A percentile compares a stretch with the other conserved stretches of the same genome.
phyloP scores from a whole-genome alignment of 2,329 filamentous ascomycete species.

The Ciborinia camelliae region DNA sequence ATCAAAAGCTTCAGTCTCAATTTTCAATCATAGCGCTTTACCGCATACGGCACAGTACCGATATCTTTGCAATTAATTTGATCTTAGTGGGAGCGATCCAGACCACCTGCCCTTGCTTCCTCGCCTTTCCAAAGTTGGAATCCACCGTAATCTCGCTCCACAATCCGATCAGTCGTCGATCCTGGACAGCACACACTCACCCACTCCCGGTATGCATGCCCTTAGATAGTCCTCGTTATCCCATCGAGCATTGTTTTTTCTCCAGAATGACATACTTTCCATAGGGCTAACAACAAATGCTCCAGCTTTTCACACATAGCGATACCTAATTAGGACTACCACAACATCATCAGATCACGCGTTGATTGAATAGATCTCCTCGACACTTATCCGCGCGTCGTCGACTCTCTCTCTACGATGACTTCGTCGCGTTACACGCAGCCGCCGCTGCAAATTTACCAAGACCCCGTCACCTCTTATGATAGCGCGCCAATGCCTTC shows the following conservation, averaged over 20 bases:
- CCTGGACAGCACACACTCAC: slow-evolving; percentile 33
- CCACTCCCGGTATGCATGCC: slow-evolving; percentile 31
- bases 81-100: slow-evolving; percentile 14
- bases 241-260: slow-evolving; percentile 21
- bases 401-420: slow-evolving; percentile 39
- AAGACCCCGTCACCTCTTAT: slow-evolving; percentile 49
- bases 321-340: slow-evolving; percentile 39
- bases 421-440: slow-evolving; percentile 51
- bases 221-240: slow-evolving; percentile 28
- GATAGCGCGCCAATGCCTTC: slow-evolving; percentile 38
- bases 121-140: slow-evolving; percentile 27
- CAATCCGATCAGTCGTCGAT: slow-evolving; percentile 33
- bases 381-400: slow-evolving; percentile 27
- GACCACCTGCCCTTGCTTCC: slow-evolving; percentile 31
- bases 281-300: slow-evolving; percentile 28
- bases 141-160: slow-evolving; percentile 38
- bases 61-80: slow-evolving; percentile 18
- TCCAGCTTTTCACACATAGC: slow-evolving; percentile 20
- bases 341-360: slow-evolving; percentile 53
- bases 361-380: slow-evolving; percentile 20
- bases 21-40: slow-evolving; percentile 9
- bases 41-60: not conserved
- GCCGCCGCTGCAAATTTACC: slow-evolving; percentile 56
- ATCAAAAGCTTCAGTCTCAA: slow-evolving; percentile 4
- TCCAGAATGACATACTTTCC: slow-evolving; percentile 20